Conservation (phyloP, 2,329 filamentous ascomycete genomes). For the Chrysoporthe cubensis region DNA sequence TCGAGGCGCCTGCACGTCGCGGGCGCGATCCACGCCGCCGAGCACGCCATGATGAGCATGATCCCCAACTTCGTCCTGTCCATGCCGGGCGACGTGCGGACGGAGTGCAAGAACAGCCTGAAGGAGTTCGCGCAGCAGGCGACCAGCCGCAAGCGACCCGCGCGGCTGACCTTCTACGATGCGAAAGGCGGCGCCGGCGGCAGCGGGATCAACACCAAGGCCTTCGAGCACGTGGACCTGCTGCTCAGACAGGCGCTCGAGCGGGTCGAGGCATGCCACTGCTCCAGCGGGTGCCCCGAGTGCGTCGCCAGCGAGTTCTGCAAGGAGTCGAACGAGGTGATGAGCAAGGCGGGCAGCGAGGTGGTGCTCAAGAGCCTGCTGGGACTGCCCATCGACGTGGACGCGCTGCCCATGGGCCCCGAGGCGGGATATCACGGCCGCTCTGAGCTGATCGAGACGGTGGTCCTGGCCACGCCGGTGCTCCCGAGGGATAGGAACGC, state of each 20-base stretch:
- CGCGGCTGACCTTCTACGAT: slow-evolving; percentile 91
- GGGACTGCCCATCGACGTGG: slow-evolving; percentile 77
- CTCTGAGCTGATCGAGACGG: slow-evolving; percentile 88
- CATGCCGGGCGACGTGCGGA: slow-evolving; percentile 88
- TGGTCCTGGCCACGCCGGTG: slow-evolving; percentile 74
- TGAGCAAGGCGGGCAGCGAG: slow-evolving; percentile 86
- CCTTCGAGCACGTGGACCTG: slow-evolving; percentile 87
- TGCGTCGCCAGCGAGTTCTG: slow-evolving; percentile 87
- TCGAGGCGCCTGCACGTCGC: slow-evolving; percentile 76
- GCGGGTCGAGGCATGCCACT: slow-evolving; percentile 76
- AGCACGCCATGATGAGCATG: slow-evolving; percentile 85
- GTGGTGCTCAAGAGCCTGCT: slow-evolving; percentile 80
- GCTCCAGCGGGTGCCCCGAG: slow-evolving; percentile 81
- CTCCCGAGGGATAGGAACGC: slow-evolving; percentile 39
- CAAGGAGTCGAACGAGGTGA: slow-evolving; percentile 84
- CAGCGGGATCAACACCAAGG: slow-evolving; percentile 86
- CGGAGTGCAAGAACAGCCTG: slow-evolving; percentile 86
- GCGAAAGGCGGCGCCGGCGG: slow-evolving; percentile 85
- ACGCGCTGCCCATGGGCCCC: slow-evolving; percentile 82
- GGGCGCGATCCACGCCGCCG: slow-evolving; percentile 90
- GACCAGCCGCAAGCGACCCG: slow-evolving; percentile 78
- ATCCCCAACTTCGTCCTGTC: slow-evolving; percentile 91
- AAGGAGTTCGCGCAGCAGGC: slow-evolving; percentile 83
- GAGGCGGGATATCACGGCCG: slow-evolving; percentile 71
- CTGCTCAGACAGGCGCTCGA: slow-evolving; percentile 76